Percentiles rank a stretch among this genome's conserved stretches.
Conservation (phyloP, 441 rosid genomes). For the Adansonia grandidieri region DNA sequence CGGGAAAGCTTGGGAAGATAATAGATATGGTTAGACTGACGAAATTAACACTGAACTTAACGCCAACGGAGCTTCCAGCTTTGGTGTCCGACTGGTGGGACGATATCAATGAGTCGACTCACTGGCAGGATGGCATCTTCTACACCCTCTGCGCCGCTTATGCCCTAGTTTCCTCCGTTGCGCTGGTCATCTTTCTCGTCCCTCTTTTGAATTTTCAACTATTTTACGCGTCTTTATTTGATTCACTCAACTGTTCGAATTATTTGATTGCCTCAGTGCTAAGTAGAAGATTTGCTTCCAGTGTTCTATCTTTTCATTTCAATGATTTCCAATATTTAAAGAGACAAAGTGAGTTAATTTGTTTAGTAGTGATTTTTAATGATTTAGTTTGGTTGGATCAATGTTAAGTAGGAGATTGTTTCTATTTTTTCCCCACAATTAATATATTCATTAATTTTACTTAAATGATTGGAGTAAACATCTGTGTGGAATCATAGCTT, state of each 20-base stretch:
- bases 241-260: background rate
- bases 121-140: conserved; percentile 86
- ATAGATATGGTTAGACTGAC: conserved; percentile 25
- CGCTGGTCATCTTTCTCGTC: conserved; percentile 19
- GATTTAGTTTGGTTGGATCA: background rate
- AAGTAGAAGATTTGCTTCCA: background rate
- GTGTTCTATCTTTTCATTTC: conserved; percentile 2
- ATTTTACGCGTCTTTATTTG: background rate
- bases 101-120: conserved; percentile 40
- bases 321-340: background rate
- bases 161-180: conserved; percentile 55
- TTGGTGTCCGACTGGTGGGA: conserved; percentile 35
- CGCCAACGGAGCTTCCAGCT: conserved; percentile 28
- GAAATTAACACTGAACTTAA: conserved; percentile 33
- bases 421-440: background rate
- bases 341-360: background rate
- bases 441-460: background rate
- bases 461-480: background rate
- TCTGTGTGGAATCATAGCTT: background rate
- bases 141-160: conserved; percentile 78
- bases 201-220: background rate
- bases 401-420: background rate
- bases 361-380: background rate
- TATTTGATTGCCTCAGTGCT: background rate
- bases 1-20: conserved; percentile 28